Conservation (phyloP, 495 filamentous ascomycete species). For the Aspergillus baeticus region DNA sequence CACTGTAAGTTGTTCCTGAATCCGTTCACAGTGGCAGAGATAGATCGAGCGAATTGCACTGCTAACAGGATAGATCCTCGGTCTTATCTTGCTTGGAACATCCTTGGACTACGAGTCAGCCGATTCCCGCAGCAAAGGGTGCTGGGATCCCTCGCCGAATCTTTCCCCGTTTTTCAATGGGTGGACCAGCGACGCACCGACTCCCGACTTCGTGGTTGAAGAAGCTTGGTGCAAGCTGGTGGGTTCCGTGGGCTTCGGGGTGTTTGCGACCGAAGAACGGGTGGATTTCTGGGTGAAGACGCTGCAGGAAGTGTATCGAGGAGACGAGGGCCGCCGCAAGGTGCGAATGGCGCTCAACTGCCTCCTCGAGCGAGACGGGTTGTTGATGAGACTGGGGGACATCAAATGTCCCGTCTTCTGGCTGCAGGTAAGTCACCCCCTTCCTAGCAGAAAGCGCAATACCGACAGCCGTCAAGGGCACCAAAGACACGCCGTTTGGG, state of each 20-base stretch:
- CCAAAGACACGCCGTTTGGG: slow-evolving; percentile 51
- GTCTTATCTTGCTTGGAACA: slow-evolving; percentile 60
- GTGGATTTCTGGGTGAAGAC: slow-evolving; percentile 52
- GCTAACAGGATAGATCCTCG: slow-evolving; percentile 55
- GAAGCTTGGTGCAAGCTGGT: slow-evolving; percentile 59
- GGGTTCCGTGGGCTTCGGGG: slow-evolving; percentile 55
- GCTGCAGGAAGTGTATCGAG: slow-evolving; percentile 55
- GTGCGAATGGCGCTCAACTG: slow-evolving; percentile 56
- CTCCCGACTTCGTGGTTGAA: slow-evolving; percentile 54
- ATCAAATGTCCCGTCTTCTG: slow-evolving; percentile 62
- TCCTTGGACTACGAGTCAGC: slow-evolving; percentile 62
- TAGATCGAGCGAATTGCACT: no score
- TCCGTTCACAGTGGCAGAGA: background rate
- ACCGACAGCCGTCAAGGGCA: slow-evolving; percentile 39
- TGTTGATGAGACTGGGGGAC: slow-evolving; percentile 53
- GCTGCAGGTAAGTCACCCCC: slow-evolving; percentile 53
- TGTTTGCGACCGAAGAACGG: slow-evolving; percentile 36
- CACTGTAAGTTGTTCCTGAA: slow-evolving; percentile 31
- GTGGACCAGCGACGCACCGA: slow-evolving; percentile 39
- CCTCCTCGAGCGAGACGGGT: slow-evolving; percentile 57
- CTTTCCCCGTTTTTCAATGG: slow-evolving; percentile 41
- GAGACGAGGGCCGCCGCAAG: slow-evolving; percentile 59
- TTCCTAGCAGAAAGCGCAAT: background rate
- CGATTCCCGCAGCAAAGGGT: slow-evolving; percentile 51
- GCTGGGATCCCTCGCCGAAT: slow-evolving; percentile 57